Evolutionary conservation across 2,329 filamentous ascomycete genomes (phyloP).

Genomic region (Curvularia lunata): DNA sequence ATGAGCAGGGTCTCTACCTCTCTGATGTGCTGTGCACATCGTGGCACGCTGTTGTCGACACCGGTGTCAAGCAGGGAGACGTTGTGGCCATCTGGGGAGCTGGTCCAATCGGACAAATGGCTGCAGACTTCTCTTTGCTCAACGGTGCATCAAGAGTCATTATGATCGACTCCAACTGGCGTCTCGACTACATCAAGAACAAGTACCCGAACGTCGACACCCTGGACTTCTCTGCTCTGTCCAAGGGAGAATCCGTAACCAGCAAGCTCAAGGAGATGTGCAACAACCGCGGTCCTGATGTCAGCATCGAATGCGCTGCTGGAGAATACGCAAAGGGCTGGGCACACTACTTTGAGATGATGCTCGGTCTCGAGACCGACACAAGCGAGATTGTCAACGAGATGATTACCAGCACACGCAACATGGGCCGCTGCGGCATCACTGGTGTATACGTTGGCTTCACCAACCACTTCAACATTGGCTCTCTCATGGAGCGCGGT

Average conservation of each 20-base stretch:
- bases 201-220: constrained; percentile 71
- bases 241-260: constrained; percentile 69
- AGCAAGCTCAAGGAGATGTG: constrained; percentile 75
- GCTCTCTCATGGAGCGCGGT: constrained; percentile 84
- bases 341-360: constrained; percentile 65
- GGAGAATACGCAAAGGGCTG: constrained; percentile 69
- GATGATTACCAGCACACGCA: constrained; percentile 76
- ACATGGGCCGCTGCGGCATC: constrained; percentile 75
- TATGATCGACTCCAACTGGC: constrained; percentile 75
- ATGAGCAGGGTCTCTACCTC: constrained; percentile 82
- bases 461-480: constrained; percentile 83
- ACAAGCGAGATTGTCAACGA: constrained; percentile 82
- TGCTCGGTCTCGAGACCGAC: constrained; percentile 78
- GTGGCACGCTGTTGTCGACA: constrained; percentile 84
- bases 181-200: constrained; percentile 71
- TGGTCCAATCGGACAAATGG: constrained; percentile 84
- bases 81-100: constrained; percentile 86
- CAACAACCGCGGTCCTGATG: constrained; percentile 73
- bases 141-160: constrained; percentile 79
- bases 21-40: constrained; percentile 81
- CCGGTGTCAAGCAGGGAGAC: constrained; percentile 77
- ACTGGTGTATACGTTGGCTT: constrained; percentile 73
- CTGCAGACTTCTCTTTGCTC: constrained; percentile 69
- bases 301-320: constrained; percentile 71
- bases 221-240: constrained; percentile 72